Percentiles rank a stretch among this genome's conserved stretches.
phyloP scores from a whole-genome alignment of 345 rosid genomes.

The Citrus medica region DNA sequence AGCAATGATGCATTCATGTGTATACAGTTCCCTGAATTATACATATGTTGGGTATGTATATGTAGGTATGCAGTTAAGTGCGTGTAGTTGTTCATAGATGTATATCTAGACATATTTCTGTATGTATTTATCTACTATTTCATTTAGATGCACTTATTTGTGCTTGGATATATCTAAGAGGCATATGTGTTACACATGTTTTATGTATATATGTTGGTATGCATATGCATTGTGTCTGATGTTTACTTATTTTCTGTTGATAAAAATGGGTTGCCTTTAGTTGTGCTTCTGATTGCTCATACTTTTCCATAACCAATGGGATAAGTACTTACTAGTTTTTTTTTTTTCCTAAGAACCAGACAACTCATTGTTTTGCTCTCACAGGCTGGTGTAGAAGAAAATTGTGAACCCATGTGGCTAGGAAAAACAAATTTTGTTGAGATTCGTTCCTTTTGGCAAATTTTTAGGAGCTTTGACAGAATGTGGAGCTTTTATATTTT shows the following conservation, averaged over 20 bases:
- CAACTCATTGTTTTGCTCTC: neutral
- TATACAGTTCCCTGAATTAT: neutral
- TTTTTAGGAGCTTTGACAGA: conserved; percentile 94
- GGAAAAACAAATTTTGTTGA: conserved; percentile 95
- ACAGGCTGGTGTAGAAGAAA: conserved; percentile 49
- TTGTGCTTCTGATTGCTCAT: neutral
- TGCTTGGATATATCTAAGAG: neutral
- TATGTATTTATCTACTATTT: neutral
- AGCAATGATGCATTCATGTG: neutral
- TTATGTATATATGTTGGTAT: neutral
- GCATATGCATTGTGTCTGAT: neutral
- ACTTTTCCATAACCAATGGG: neutral
- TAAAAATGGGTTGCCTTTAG: neutral
- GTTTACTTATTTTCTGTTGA: neutral
- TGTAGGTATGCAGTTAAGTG: neutral
- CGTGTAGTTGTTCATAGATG: neutral
- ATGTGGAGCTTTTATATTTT: conserved; percentile 94
- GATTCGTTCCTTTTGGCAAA: conserved; percentile 94
- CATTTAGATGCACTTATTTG: neutral
- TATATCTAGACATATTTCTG: neutral
- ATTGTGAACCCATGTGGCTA: conserved; percentile 52
- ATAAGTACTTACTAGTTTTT: neutral
- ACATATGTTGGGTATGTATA: neutral
- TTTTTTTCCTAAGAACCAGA: neutral
- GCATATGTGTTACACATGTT: neutral